Base-by-base conservation (phyloP, 2,329 filamentous ascomycete species). In the Penicillium nordicum region DNA sequence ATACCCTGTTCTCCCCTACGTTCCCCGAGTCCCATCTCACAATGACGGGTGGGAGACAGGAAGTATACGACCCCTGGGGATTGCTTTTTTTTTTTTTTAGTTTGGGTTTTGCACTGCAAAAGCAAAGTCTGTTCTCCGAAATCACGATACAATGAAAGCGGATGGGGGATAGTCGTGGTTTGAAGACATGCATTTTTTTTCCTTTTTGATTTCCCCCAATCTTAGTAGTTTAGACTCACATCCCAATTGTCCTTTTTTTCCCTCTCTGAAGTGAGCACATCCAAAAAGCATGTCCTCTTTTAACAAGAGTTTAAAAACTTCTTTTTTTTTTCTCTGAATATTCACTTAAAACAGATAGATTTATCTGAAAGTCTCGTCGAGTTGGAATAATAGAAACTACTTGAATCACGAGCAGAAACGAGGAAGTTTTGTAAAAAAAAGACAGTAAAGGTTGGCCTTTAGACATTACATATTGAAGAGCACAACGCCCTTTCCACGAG, bases 131-230 rank as follows among this genome's bases (percentile, higher is more conserved):
- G 43, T 59, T 60, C 59, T 59, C 53, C 63, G 62, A 68, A 53
- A 64, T 72, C 64, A 73, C 67, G 70, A 72, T 72, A 68, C 68
- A 69, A 73, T 62, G 70, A 72, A 68, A 66, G 67, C 66, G 65
- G 68, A 64, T 61, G 65, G 65, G 66, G 67, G 51, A 34, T 61
- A 69, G 57, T 60, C 57, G 60, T 62, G 57, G 63, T 67, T 61
- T 67, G 65, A 67, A 65, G 62, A 65, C 60, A 68, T 69, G 69
- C 64, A 65, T 69, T 69, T 69, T 59, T 66, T 65, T 69, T 68
- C 57, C 56, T 62, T 66, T 59, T 57, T 43, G 37, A 45, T 55
- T 55, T 53, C 62, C 62, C 61, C 61, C 58, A 57, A 62, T 52
- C 60, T 61, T 59, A 62, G 63, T 68, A 68, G 62, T 61, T 63